A percentile compares a stretch with the other conserved stretches of the same genome.
These are phyloP conservation scores for Podaxis carcinomalis DNA, from an alignment of 768 basidiomycete species.

Conservation along the genomic window DNA sequence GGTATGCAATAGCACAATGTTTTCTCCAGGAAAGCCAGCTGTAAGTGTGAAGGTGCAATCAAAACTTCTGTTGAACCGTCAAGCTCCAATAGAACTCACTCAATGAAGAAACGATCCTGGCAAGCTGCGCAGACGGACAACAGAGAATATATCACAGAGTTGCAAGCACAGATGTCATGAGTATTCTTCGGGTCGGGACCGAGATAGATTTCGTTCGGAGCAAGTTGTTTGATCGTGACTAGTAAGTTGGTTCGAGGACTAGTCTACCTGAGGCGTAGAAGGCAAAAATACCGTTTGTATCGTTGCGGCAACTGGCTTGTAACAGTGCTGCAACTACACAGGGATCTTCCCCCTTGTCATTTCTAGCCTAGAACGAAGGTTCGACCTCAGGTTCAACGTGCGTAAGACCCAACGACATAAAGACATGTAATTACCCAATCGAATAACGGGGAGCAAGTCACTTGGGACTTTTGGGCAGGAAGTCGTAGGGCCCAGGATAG, in stretches of 20 bases:
- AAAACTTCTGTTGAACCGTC: background rate
- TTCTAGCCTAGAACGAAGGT: constrained; percentile 13
- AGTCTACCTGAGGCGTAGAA: background rate
- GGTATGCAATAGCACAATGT: constrained; percentile 13
- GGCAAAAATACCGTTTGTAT: background rate
- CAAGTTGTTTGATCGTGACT: constrained; percentile 7
- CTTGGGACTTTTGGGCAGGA: constrained; percentile 2
- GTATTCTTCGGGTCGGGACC: constrained; percentile 6
- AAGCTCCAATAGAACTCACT: constrained; percentile 2
- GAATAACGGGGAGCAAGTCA: constrained; percentile 4
- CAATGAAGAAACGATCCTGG: constrained; percentile 16
- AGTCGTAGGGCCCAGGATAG: background rate
- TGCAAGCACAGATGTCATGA: constrained; percentile 25
- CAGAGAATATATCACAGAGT: constrained; percentile 27
- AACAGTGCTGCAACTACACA: constrained; percentile 18
- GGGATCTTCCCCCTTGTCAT: constrained; percentile 17
- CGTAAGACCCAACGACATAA: background rate
- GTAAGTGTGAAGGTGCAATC: background rate
- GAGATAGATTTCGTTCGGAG: constrained; percentile 11
- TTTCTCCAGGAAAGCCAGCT: constrained; percentile 16
- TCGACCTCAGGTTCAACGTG: background rate
- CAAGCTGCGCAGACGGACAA: constrained; percentile 27
- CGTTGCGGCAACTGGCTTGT: constrained; percentile 12
- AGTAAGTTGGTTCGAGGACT: background rate
- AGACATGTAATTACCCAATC: constrained; percentile 16